Percentiles rank a stretch among this genome's conserved stretches.
These are phyloP conservation scores for sweet orange (Citrus sinensis) DNA, from an alignment of 345 rosid species.

Conservation along the genomic window DNA sequence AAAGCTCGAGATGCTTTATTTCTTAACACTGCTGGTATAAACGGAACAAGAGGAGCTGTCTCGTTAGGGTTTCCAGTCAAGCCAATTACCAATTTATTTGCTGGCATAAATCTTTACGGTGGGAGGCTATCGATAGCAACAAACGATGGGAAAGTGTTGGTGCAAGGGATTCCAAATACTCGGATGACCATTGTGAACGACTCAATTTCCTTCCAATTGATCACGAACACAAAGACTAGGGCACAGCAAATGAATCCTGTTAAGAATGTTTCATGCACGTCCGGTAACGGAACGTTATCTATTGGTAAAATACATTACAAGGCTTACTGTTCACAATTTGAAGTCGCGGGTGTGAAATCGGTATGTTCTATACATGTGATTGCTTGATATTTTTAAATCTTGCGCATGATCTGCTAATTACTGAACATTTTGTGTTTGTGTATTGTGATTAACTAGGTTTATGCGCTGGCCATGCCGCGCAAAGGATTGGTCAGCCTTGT, in stretches of 20 bases:
- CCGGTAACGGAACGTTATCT: background rate
- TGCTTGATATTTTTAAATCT: background rate
- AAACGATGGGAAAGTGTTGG: conserved; percentile 26
- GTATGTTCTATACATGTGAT: conserved; percentile 15
- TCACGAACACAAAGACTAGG: background rate
- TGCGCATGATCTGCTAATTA: background rate
- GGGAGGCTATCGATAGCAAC: conserved; percentile 43
- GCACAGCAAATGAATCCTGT: background rate
- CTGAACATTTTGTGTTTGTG: background rate
- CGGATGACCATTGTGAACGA: background rate
- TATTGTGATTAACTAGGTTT: conserved; percentile 37
- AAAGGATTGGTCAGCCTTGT: conserved; percentile 20
- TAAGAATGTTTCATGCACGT: conserved; percentile 20
- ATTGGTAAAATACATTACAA: conserved; percentile 15
- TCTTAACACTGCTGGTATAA: conserved; percentile 23
- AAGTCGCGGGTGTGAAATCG: conserved; percentile 32
- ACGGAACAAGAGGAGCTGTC: conserved; percentile 23
- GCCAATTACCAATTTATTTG: conserved; percentile 13
- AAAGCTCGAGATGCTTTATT: conserved; percentile 20
- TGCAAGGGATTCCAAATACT: conserved; percentile 21
- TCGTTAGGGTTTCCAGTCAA: conserved; percentile 39
- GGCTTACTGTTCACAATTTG: conserved; percentile 28
- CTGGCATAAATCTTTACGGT: conserved; percentile 23
- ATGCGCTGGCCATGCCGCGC: conserved; percentile 41
- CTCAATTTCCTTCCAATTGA: conserved; percentile 10